phyloP scores from a whole-genome alignment of 2,329 filamentous ascomycete genomes.

The Lachnellula hyalina region DNA sequence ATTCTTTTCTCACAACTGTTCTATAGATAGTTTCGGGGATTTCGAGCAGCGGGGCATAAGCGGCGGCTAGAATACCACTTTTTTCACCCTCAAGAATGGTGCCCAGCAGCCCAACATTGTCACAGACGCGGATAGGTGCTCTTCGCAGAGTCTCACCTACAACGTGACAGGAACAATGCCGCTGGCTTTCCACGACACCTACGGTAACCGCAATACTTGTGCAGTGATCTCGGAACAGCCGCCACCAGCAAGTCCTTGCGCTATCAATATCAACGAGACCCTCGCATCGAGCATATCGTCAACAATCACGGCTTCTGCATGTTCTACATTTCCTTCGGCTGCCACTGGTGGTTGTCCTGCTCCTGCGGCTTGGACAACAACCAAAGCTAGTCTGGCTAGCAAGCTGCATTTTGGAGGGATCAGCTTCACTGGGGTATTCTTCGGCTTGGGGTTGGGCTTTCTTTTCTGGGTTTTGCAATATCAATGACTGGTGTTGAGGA shows the following conservation, averaged over 20 bases:
- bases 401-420: no score
- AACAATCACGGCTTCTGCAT: not conserved
- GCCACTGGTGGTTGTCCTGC: not conserved
- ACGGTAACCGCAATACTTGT: no score
- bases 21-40: no score
- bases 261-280: not conserved
- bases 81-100: not conserved
- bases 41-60: no score
- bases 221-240: no score
- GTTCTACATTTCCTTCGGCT: not conserved
- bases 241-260: not conserved
- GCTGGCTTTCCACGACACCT: no score
- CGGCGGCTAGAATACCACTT: not conserved
- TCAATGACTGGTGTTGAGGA: no score
- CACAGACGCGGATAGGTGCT: not conserved
- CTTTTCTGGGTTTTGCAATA: no score
- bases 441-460: no score
- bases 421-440: no score
- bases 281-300: not conserved
- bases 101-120: not conserved
- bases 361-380: not conserved
- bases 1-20: not conserved
- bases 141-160: not conserved
- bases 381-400: no score
- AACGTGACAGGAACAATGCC: no score